phyloP scores from a whole-genome alignment of 208 protist species.

The Trypanosoma brucei region DNA sequence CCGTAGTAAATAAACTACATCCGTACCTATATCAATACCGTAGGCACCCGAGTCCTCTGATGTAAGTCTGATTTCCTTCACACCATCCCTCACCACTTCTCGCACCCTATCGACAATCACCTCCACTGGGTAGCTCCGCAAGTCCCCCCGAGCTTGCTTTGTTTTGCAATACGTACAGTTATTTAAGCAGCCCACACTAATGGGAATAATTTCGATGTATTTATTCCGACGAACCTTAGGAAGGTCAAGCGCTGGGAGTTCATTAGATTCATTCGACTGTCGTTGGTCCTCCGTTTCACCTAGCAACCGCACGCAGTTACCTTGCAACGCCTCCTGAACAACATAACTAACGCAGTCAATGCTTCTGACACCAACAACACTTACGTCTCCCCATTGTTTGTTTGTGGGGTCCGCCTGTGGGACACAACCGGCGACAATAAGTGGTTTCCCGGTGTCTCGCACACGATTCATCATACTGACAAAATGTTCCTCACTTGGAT shows the following conservation, averaged over 20 bases:
- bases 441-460: conserved; percentile 24
- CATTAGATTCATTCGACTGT: conserved; percentile 8
- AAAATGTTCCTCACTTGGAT: conserved; percentile 61
- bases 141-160: conserved; percentile 78
- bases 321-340: conserved; percentile 63
- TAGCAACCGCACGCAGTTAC: conserved; percentile 57
- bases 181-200: conserved; percentile 82
- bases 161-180: conserved; percentile 91
- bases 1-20: conserved; percentile 48
- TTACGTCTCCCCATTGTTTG: conserved; percentile 26
- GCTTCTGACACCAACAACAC: conserved; percentile 55
- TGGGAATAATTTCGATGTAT: conserved; percentile 85
- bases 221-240: conserved; percentile 81
- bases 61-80: conserved; percentile 79
- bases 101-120: conserved; percentile 49
- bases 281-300: conserved; percentile 2
- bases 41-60: conserved; percentile 86
- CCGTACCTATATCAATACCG: conserved; percentile 66
- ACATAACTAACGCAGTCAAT: conserved; percentile 72
- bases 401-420: conserved; percentile 55
- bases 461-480: conserved; percentile 38
- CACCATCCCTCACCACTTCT: conserved; percentile 43
- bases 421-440: conserved; percentile 73
- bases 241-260: conserved; percentile 51
- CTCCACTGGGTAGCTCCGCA: conserved; percentile 47